Evolutionary conservation across 176 grass and related monocot genomes (phyloP), one percentile per base, ranked within the genome.

Genomic region (Pharus latifolius): DNA sequence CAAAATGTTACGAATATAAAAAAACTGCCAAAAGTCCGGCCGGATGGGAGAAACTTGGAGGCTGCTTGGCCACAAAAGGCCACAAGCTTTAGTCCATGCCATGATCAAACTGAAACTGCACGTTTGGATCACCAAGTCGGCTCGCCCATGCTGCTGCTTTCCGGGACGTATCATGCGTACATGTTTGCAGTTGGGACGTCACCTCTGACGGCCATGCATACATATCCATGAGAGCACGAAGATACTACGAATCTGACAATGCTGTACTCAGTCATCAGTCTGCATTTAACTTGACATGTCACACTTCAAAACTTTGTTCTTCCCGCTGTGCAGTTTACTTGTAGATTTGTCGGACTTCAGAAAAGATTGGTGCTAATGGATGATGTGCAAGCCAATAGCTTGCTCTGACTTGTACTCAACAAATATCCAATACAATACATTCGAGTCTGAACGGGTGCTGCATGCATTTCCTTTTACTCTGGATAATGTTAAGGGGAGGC

Each of bases 11-110:
- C 68, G n/a, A 63, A 57, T 38, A 29, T 7, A 34, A 35, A 29
- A 65, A 26, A 25, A n/a, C n/a, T 17, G 54, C 54, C 70, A 73
- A 28, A 50, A 50, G 56, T 22, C 32, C 47, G 15, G 30, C 44
- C 3, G 6, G 15, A 41, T 45, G 23, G 41, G 19, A 3, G 67
- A 48, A 23, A 74, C 76, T 80, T 74, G 62, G 76, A 74, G 45
- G 69, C 63, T 23, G 69, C 55, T 56, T 54, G 46, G 82, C 76
- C 82, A 80, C 70, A 42, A 71, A 48, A 54, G 46, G 82, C 76
- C 82, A 80, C 70, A 42, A 71, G 53, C 54, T 62, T 60, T 40
- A 67, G 18, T 69, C 55, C 61, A 23, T 60, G 35, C 50, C 67
- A 46, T 46, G 8, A 5, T 4, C 35, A 38, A 17, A 16, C 49